Base-by-base conservation (phyloP, 1,139 yeast species). In the Suhomyces terraborum region DNA sequence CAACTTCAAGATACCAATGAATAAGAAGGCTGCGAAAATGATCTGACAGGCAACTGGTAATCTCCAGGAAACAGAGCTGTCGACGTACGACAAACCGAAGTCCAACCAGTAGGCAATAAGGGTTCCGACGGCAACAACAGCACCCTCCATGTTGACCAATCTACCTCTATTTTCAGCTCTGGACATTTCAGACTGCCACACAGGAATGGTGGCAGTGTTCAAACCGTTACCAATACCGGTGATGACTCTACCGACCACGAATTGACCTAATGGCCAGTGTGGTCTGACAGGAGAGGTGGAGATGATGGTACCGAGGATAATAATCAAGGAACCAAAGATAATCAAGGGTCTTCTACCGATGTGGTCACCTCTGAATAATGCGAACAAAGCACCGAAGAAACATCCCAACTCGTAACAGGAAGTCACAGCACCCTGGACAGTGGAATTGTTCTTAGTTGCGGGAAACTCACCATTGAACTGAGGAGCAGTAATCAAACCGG, bases 221-320 rank as follows among this genome's bases (percentile, higher is more conserved):
- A 83, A 59, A 50, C 95, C 95, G 50, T 83, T 82, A 52, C 95
- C 95, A 31, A 82, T 48, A 48, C 95, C 95, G n/a, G 88, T 78
- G 32, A 84, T 66, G 44, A 84, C 80, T 65, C 95, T 76, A 13
- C 91, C 95, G 43, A 83, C 67, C 33, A 84, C 79, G 41, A 86
- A 79, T 54, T 84, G 93, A 24, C 84, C 86, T 43, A 82, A 65
- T 13, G 71, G 56, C 75, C 75, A 69, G 51, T 64, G 61, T 12
- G 62, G 75, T 39, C 64, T 63, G 56, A 74, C 75, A n/a, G 91
- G 72, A 43, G 80, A 58, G n/a, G 76, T 67, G 20, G 88, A 84
- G 42, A 86, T 69, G 31, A 78, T 53, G 12, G 88, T 80, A 49
- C 94, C 94, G 33, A 83, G 49, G 38, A 77, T 72, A 53, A 84